Conservation (phyloP, 1,284 basidiomycete species). For the Papiliotrema fonsecae region DNA sequence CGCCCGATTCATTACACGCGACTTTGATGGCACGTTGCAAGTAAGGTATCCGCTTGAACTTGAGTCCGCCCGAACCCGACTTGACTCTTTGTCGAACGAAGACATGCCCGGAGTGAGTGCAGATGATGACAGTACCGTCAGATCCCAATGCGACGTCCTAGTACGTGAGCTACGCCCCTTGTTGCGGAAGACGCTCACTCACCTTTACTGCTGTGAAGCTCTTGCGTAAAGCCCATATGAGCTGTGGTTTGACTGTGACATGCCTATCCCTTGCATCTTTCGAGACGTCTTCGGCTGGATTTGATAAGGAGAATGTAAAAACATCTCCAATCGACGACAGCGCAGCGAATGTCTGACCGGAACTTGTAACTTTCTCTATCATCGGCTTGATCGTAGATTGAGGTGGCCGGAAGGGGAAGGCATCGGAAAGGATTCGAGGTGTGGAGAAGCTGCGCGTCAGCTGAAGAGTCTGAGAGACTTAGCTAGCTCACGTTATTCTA, state of each 20-base stretch:
- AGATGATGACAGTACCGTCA: constrained; percentile 85
- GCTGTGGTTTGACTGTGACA: constrained; percentile 67
- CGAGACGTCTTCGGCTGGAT: constrained; percentile 47
- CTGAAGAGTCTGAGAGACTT: constrained; percentile 7
- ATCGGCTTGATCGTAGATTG: constrained; percentile 64
- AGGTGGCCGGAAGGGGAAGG: constrained; percentile 72
- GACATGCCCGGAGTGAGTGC: constrained; percentile 91
- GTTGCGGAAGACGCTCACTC: constrained; percentile 22
- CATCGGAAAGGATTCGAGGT: constrained; percentile 65
- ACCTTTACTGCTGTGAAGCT: constrained; percentile 78
- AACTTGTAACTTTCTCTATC: constrained; percentile 75
- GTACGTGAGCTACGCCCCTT: constrained; percentile 1
- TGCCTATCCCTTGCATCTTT: constrained; percentile 44
- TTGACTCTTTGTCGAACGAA: constrained; percentile 67
- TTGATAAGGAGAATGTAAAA: constrained; percentile 69
- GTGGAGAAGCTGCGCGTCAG: constrained; percentile 58
- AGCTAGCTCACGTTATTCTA: constrained; percentile 52
- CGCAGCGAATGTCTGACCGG: constrained; percentile 78
- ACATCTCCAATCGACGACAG: constrained; percentile 85
- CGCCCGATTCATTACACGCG: constrained; percentile 80
- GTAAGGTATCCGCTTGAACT: constrained; percentile 75
- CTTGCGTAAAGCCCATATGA: constrained; percentile 85
- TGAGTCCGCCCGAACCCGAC: constrained; percentile 59
- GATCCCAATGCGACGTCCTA: constrained; percentile 83
- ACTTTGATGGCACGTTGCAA: constrained; percentile 82